These are phyloP conservation scores for Echinochloa phyllopogon DNA, from an alignment of 176 grass and related monocot genomes.

Conservation along the genomic window DNA sequence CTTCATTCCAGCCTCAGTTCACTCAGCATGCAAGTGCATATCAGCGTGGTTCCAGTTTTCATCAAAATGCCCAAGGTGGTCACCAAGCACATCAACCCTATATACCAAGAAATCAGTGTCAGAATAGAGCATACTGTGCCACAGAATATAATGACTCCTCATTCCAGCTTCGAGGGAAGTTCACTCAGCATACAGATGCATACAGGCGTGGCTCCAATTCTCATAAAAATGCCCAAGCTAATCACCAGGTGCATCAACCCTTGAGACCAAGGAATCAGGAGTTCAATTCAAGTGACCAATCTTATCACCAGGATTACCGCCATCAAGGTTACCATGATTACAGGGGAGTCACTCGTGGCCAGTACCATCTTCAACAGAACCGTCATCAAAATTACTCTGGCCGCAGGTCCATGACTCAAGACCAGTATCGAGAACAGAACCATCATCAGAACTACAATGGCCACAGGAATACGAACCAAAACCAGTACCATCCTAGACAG, in stretches of 20 bases:
- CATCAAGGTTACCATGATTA: not conserved
- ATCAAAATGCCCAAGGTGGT: not conserved
- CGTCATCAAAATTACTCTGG: not conserved
- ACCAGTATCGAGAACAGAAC: not conserved
- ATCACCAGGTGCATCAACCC: slow-evolving; percentile 25
- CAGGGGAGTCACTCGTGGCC: not conserved
- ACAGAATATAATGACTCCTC: not conserved
- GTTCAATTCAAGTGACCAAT: slow-evolving; percentile 17
- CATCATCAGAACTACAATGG: not conserved
- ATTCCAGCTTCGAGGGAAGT: slow-evolving; percentile 4
- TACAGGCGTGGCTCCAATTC: slow-evolving; percentile 23
- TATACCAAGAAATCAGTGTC: slow-evolving; percentile 15
- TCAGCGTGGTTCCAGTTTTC: slow-evolving; percentile 21
- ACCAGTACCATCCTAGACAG: not conserved
- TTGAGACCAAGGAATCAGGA: slow-evolving; percentile 22
- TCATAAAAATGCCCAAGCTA: not conserved
- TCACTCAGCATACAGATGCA: slow-evolving; percentile 29
- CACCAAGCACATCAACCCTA: slow-evolving; percentile 11
- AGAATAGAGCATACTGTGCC: not conserved
- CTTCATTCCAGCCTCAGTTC: slow-evolving; percentile 17
- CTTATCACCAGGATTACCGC: not conserved
- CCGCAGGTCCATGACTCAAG: not conserved
- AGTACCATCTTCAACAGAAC: not conserved
- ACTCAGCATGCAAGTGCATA: slow-evolving; percentile 20
- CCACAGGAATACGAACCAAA: not conserved